phyloP scores from a whole-genome alignment of 1,284 basidiomycete species.

The Moesziomyces globuligerus region DNA sequence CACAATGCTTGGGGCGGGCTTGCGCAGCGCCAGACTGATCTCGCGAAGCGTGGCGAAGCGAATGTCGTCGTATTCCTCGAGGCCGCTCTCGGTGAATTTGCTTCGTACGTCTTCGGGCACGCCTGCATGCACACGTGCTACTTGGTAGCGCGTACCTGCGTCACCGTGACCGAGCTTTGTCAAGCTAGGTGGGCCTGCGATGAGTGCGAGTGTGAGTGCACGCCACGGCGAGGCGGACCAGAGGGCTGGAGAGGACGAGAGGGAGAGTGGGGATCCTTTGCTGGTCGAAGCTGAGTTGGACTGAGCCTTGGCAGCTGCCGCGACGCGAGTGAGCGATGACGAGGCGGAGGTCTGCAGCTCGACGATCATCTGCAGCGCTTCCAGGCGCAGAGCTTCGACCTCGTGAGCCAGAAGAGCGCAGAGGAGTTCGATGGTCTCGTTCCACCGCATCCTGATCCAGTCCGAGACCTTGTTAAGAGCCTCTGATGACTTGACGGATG shows the following conservation, averaged over 20 bases:
- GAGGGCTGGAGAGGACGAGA: constrained; percentile 8
- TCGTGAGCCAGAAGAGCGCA: constrained; percentile 43
- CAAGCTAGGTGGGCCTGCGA: constrained; percentile 44
- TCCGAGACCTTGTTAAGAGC: constrained; percentile 42
- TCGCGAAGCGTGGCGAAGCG: constrained; percentile 93
- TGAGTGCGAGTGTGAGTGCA: constrained; percentile 38
- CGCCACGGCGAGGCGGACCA: constrained; percentile 54
- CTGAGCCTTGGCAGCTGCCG: constrained; percentile 6
- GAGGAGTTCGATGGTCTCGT: constrained; percentile 52
- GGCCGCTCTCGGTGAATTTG: constrained; percentile 51
- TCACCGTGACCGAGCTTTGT: constrained; percentile 30
- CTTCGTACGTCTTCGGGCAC: constrained; percentile 53
- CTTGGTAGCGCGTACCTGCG: constrained; percentile 29
- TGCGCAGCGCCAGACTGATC: constrained; percentile 68
- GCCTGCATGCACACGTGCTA: constrained; percentile 20
- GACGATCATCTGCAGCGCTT: constrained; percentile 36
- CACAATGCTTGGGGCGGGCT: constrained; percentile 36
- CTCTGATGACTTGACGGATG: constrained; percentile 21
- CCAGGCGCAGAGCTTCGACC: constrained; percentile 35
- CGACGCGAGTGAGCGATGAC: constrained; percentile 25
- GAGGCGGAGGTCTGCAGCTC: constrained; percentile 45
- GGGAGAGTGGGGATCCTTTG: constrained; percentile 6
- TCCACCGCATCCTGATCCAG: constrained; percentile 62
- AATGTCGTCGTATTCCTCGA: constrained; percentile 74
- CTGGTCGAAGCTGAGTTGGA: constrained; percentile 4